phyloP scores from a whole-genome alignment of 1,139 yeast species.

The Taphrina pruni region DNA sequence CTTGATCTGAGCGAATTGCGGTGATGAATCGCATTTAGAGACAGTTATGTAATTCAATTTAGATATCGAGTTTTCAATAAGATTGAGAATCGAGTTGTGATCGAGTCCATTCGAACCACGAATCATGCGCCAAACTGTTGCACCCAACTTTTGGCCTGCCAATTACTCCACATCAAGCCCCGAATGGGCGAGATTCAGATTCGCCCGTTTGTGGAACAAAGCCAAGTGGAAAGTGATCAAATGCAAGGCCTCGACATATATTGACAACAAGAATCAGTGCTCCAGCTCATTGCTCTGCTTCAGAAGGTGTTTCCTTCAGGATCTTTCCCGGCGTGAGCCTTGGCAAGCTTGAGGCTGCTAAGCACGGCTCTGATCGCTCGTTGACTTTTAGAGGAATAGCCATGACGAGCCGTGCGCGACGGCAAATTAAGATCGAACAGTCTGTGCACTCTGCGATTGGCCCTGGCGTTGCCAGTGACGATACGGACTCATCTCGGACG shows the following conservation, averaged over 20 bases:
- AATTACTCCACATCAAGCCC: background rate
- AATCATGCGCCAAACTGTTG: background rate
- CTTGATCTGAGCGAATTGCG: conserved; percentile 62
- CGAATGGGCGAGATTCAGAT: background rate
- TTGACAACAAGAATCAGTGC: background rate
- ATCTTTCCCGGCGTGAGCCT: background rate
- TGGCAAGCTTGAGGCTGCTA: background rate
- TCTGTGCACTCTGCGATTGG: background rate
- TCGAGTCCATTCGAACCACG: no score
- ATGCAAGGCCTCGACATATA: background rate
- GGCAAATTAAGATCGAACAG: background rate
- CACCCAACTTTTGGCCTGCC: background rate
- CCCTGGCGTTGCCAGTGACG: no score
- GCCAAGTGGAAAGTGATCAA: background rate
- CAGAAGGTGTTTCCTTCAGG: background rate
- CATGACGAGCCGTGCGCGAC: conserved; percentile 5
- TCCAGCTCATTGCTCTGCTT: no score
- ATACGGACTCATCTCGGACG: background rate
- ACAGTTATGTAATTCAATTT: background rate
- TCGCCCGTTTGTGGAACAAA: background rate
- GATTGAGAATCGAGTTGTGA: no score
- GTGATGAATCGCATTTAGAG: conserved; percentile 38
- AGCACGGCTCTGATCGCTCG: no score
- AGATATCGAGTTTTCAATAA: no score
- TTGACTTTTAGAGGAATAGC: background rate